phyloP scores from a whole-genome alignment of 192 early-diverging fungal species.

The Helicostylum pulchrum region DNA sequence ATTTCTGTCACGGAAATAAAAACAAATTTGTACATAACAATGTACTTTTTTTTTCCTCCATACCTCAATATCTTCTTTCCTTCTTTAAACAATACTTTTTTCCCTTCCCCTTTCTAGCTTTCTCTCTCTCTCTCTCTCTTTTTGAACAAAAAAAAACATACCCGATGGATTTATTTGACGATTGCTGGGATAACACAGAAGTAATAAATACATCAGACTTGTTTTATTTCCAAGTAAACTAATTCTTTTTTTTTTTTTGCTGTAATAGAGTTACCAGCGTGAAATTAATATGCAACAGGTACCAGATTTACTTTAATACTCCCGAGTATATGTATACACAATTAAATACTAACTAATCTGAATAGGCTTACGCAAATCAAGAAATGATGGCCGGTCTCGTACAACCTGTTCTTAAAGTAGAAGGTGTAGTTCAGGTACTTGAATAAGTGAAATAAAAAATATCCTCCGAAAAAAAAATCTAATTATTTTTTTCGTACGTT shows the following conservation, averaged over 20 bases:
- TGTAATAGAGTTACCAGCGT: slow-evolving; percentile 1
- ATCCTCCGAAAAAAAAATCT: background rate
- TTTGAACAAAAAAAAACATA: too few species aligned
- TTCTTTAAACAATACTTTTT: too few species aligned
- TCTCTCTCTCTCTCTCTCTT: too few species aligned
- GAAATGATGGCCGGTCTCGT: slow-evolving; percentile 6
- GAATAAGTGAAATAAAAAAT: background rate
- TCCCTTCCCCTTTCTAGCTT: too few species aligned
- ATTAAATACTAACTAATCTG: background rate
- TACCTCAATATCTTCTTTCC: too few species aligned
- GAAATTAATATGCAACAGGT: slow-evolving; percentile 5
- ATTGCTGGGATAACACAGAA: too few species aligned
- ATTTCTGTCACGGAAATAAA: too few species aligned
- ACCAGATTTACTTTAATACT: background rate
- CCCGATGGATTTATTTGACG: too few species aligned
- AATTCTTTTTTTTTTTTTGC: background rate
- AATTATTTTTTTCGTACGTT: slow-evolving; percentile 3
- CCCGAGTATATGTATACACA: background rate
- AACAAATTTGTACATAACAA: too few species aligned
- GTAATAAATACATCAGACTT: too few species aligned
- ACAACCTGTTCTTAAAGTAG: background rate
- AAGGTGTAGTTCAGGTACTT: slow-evolving; percentile 4
- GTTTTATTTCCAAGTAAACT: too few species aligned
- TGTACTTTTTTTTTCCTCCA: too few species aligned
- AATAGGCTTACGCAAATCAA: background rate